Percentiles rank a stretch among this genome's conserved stretches.
Conservation (phyloP, 257 asterid genomes). For the Datura wrightii region DNA sequence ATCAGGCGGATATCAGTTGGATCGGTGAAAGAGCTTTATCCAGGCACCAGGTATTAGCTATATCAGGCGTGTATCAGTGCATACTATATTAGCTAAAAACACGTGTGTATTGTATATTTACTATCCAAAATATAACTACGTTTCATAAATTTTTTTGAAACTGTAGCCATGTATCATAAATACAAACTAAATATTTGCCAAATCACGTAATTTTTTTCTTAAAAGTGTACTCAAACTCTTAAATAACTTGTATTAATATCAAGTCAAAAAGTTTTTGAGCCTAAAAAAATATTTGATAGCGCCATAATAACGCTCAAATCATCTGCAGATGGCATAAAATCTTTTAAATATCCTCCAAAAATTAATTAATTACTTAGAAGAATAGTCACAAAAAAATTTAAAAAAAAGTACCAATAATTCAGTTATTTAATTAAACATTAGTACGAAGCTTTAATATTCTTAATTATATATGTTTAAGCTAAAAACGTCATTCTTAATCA, state of each 20-base stretch:
- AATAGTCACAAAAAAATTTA: background rate
- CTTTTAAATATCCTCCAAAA: background rate
- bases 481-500: background rate
- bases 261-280: background rate
- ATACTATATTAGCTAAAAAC: too few relatives aligned
- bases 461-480: background rate
- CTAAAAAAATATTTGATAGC: background rate
- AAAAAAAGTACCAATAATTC: slow-evolving; percentile 3
- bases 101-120: too few relatives aligned
- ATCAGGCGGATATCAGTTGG: too few relatives aligned
- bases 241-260: background rate
- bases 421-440: background rate
- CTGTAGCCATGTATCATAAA: too few relatives aligned
- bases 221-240: background rate
- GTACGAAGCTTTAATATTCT: background rate
- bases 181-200: too few relatives aligned
- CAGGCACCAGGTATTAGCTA: too few relatives aligned
- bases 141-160: too few relatives aligned
- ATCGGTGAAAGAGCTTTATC: too few relatives aligned
- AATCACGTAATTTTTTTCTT: too few relatives aligned
- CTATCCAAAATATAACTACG: too few relatives aligned
- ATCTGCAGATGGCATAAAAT: background rate
- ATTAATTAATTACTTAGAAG: background rate
- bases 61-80: too few relatives aligned
- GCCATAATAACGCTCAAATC: slow-evolving; percentile 25